Evolutionary conservation across 75 land plant species (phyloP), one percentile per base, ranked within the genome.

Genomic region (Cunninghamia lanceolata): DNA sequence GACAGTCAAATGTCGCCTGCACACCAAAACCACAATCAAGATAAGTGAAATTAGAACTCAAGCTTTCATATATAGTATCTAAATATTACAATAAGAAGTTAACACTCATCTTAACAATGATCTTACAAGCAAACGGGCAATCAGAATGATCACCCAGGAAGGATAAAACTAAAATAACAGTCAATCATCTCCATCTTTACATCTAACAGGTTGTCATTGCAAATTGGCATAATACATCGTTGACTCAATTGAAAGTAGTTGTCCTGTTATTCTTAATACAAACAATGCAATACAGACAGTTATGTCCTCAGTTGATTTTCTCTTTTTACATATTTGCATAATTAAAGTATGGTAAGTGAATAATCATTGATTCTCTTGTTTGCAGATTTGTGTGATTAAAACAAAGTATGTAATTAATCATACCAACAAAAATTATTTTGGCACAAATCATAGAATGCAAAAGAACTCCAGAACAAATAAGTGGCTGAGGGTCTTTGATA

Each of bases 1-100:
- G 87, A 71, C 98, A 96, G 25, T 95, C 96, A 73, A 94, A 96
- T 0, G 98, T 96, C 32, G 96, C 98, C 98, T 96, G 93, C 82
- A 35, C 53, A 81, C 11, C 5, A 56, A 87, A 15, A 79, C 50
- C 15, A 78, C 15, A 84, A 84, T 28, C 73, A 85, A 30, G 14
- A 39, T 63, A 25, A 13, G 59, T 68, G 19, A 79, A 56, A 50
- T 4, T 43, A 84, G 50, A 35, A 36, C 15, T 38, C 78, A 75
- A 4, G 16, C 1, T 38, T 39, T 3, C 42, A n/a, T 5, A 76
- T 7, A 63, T 7, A 25, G 68, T 1, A 63, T 25, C 0, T 16
- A 78, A 35, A 39, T 36, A 78, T 35, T 17, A 1, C 38, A 39
- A 35, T 35, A 17, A 4, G 9, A n/a, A 78, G 81, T 32, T 21